phyloP scores from a whole-genome alignment of 2,329 filamentous ascomycete species.

The Lanzia echinophila region DNA sequence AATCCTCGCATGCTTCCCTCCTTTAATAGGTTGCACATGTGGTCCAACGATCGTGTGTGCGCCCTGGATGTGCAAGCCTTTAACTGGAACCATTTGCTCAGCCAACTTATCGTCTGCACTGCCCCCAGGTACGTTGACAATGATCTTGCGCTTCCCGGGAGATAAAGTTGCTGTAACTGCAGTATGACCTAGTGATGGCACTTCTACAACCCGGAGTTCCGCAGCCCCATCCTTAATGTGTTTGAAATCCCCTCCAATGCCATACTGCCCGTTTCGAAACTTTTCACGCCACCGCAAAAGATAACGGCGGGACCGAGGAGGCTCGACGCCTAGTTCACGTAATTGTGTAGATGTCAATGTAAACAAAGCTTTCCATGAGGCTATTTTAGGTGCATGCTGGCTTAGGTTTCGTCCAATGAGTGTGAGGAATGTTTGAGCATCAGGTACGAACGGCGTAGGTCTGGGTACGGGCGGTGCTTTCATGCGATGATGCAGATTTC shows the following conservation, averaged over 20 bases:
- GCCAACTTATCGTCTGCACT: constrained; percentile 29
- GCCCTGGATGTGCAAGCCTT: constrained; percentile 61
- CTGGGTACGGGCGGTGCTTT: constrained; percentile 46
- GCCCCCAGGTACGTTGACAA: constrained; percentile 51
- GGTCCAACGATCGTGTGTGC: constrained; percentile 68
- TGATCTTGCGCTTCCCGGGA: constrained; percentile 44
- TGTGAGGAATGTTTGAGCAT: constrained; percentile 78
- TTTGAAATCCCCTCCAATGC: constrained; percentile 74
- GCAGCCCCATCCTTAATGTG: constrained; percentile 56
- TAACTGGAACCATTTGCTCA: constrained; percentile 46
- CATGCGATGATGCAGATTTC: constrained; percentile 35
- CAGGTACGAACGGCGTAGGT: constrained; percentile 79
- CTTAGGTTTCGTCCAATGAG: constrained; percentile 84
- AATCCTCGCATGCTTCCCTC: constrained; percentile 58
- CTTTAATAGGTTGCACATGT: constrained; percentile 62
- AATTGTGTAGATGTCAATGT: constrained; percentile 70
- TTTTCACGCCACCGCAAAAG: constrained; percentile 82
- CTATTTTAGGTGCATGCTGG: constrained; percentile 78
- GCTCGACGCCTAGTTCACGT: constrained; percentile 78
- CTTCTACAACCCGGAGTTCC: constrained; percentile 42
- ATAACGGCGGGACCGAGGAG: constrained; percentile 74
- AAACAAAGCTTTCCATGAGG: constrained; percentile 87
- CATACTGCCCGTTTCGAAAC: constrained; percentile 70
- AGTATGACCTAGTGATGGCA: constrained; percentile 20
- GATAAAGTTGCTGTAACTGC: constrained; percentile 45